Percentiles rank a stretch among this genome's conserved stretches.
These are phyloP conservation scores for Astragalus membranaceus DNA, from an alignment of 306 rosid genomes.

Conservation along the genomic window DNA sequence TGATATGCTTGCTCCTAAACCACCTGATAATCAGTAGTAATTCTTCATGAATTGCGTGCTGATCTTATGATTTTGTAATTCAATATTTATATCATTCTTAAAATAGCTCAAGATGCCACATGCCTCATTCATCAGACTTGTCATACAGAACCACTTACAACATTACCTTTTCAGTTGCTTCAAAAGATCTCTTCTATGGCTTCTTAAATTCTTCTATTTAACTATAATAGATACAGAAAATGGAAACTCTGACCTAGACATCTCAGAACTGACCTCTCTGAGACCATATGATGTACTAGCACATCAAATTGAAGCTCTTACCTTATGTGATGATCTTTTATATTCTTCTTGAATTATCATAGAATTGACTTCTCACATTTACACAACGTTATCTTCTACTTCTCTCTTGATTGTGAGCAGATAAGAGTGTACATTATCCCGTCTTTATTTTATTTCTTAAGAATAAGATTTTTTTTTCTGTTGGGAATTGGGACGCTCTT, in stretches of 20 bases:
- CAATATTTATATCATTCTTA: conserved; percentile 2
- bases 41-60: conserved; percentile 10
- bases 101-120: not conserved
- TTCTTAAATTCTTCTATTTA: not conserved
- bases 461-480: not conserved
- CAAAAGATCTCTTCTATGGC: not conserved
- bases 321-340: not conserved
- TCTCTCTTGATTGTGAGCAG: not conserved
- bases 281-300: too few relatives aligned
- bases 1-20: conserved; percentile 17
- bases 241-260: not conserved
- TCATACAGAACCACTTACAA: not conserved
- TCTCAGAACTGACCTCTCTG: too few relatives aligned
- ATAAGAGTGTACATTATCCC: not conserved
- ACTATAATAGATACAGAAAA: not conserved
- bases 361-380: not conserved
- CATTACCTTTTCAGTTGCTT: not conserved
- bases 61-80: not conserved
- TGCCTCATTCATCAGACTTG: not conserved
- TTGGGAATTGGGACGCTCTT: not conserved
- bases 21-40: conserved; percentile 1
- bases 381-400: not conserved
- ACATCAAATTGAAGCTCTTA: not conserved
- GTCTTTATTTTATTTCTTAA: not conserved
- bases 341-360: not conserved